These are phyloP conservation scores for Betula pendula DNA, from an alignment of 306 rosid genomes.

Conservation along the genomic window DNA sequence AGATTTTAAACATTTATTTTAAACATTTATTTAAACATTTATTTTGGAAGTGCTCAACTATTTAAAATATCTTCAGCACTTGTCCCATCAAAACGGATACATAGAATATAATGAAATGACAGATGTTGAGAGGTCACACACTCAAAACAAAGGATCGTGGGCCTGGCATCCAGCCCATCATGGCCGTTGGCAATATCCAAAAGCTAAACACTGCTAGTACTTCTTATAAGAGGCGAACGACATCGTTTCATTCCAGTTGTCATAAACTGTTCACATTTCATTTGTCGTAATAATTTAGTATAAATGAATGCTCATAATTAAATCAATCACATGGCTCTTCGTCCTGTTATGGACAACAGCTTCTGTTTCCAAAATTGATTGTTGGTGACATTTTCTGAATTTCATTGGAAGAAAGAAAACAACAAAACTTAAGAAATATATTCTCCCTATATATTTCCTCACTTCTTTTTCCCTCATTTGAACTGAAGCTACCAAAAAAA, in stretches of 20 bases:
- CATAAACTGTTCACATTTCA: neutral
- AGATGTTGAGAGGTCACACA: slow-evolving; percentile 23
- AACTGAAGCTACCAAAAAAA: slow-evolving; percentile 20
- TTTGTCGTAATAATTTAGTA: neutral
- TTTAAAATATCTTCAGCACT: neutral
- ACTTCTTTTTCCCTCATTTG: slow-evolving; percentile 11
- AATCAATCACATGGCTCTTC: neutral
- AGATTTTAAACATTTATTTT: too few relatives aligned
- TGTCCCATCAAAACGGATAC: too few relatives aligned
- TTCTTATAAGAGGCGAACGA: neutral
- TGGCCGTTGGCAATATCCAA: neutral
- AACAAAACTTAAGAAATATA: neutral
- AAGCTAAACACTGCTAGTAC: neutral
- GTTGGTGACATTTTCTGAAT: neutral
- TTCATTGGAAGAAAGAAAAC: neutral
- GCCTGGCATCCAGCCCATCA: neutral
- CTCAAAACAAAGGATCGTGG: slow-evolving; percentile 11
- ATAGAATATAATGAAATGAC: neutral
- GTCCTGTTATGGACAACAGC: neutral
- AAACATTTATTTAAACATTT: too few relatives aligned
- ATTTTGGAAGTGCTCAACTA: neutral
- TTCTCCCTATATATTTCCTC: slow-evolving; percentile 9
- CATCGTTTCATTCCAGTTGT: neutral
- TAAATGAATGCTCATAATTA: too few relatives aligned
- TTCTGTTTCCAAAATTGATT: neutral